Conservation (phyloP, 768 basidiomycete species). For the Agaricus sinodeliciosus region DNA sequence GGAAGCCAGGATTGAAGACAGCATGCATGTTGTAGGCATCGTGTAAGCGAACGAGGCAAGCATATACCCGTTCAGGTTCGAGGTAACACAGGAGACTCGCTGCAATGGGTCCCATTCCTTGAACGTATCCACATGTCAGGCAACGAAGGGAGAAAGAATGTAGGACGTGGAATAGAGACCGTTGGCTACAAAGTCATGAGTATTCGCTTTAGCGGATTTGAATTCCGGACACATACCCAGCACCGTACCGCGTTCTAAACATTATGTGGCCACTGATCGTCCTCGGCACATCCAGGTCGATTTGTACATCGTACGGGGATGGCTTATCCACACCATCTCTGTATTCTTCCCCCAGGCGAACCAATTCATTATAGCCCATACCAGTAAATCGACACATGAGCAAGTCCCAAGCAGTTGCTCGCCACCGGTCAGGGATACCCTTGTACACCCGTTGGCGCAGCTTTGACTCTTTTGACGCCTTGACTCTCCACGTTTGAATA, state of each 20-base stretch:
- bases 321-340: slow-evolving; percentile 66
- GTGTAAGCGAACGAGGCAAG: slow-evolving; percentile 81
- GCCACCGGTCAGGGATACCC: slow-evolving; percentile 95
- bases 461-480: slow-evolving; percentile 58
- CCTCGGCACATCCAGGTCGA: slow-evolving; percentile 94
- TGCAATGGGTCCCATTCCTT: slow-evolving; percentile 98
- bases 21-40: slow-evolving; percentile 82
- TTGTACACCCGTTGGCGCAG: slow-evolving; percentile 80
- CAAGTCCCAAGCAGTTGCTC: slow-evolving; percentile 86
- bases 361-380: slow-evolving; percentile 38
- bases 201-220: not conserved
- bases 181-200: slow-evolving; percentile 52
- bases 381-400: slow-evolving; percentile 54
- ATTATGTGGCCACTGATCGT: slow-evolving; percentile 93
- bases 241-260: slow-evolving; percentile 93
- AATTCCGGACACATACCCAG: slow-evolving; percentile 58
- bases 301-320: slow-evolving; percentile 90
- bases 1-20: slow-evolving; percentile 92
- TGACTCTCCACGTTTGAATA: slow-evolving; percentile 64
- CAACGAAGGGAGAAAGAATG: slow-evolving; percentile 90
- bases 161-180: slow-evolving; percentile 90
- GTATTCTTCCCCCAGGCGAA: slow-evolving; percentile 42
- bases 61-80: slow-evolving; percentile 83
- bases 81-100: slow-evolving; percentile 93
- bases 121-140: slow-evolving; percentile 86